phyloP scores from a whole-genome alignment of 2,329 filamentous ascomycete genomes.

The Trematosphaeria pertusa region DNA sequence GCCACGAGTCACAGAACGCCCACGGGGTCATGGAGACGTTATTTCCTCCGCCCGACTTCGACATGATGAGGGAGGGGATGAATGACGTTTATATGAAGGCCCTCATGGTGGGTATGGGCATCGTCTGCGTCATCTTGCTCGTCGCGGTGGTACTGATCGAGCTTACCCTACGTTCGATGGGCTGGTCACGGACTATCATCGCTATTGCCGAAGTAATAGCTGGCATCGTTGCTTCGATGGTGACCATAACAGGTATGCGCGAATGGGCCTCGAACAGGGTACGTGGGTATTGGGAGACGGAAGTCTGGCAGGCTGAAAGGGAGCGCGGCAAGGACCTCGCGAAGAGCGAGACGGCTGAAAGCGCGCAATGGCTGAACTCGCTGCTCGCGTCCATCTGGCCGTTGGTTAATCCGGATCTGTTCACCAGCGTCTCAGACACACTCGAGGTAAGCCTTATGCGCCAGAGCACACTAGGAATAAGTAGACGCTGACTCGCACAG shows the following conservation, averaged over 20 bases:
- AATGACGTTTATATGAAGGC: constrained; percentile 53
- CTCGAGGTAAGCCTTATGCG: constrained; percentile 66
- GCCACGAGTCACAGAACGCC: constrained; percentile 49
- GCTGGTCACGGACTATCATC: constrained; percentile 40
- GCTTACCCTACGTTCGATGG: constrained; percentile 36
- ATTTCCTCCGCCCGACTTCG: constrained; percentile 63
- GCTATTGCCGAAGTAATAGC: constrained; percentile 36
- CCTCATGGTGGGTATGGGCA: constrained; percentile 43
- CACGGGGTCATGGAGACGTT: constrained; percentile 57
- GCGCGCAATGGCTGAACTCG: constrained; percentile 75
- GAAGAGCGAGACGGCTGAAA: constrained; percentile 64
- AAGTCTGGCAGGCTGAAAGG: constrained; percentile 71
- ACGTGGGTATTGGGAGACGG: constrained; percentile 69
- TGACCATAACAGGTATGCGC: constrained; percentile 56
- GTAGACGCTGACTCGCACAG: constrained; percentile 28
- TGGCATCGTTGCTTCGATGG: constrained; percentile 37
- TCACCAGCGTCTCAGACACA: constrained; percentile 71
- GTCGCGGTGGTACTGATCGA: constrained; percentile 43
- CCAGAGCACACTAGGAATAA: no score
- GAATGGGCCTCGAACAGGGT: constrained; percentile 69
- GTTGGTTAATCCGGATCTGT: constrained; percentile 77
- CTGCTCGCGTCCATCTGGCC: constrained; percentile 74
- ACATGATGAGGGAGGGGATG: constrained; percentile 54
- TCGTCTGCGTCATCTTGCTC: constrained; percentile 37
- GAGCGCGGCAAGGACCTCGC: constrained; percentile 58